Conservation (phyloP, 2,329 filamentous ascomycete genomes). For the Calonectria naviculata region DNA sequence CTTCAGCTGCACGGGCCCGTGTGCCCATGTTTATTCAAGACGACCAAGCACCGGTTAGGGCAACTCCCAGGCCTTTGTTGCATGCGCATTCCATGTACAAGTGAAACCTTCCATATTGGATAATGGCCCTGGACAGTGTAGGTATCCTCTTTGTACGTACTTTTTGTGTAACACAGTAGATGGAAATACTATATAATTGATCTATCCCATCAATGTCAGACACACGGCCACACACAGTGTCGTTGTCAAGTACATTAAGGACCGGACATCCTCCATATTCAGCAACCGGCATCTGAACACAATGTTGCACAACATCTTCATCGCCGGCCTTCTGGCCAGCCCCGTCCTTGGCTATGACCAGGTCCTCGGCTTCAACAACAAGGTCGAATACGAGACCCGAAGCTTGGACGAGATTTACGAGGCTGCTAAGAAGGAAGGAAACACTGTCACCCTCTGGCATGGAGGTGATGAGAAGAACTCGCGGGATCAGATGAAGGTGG, state of each 20-base stretch:
- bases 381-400: conserved; percentile 52
- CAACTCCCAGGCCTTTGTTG: too few species aligned
- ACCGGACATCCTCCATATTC: too few species aligned
- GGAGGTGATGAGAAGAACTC: conserved; percentile 58
- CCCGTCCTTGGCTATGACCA: conserved; percentile 35
- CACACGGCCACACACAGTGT: not conserved
- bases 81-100: too few species aligned
- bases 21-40: not conserved
- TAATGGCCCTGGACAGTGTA: too few species aligned
- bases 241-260: not conserved
- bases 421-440: conserved; percentile 59
- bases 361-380: conserved; percentile 33
- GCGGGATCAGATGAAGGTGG: conserved; percentile 51
- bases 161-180: too few species aligned
- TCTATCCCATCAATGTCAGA: not conserved
- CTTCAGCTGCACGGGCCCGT: not conserved
- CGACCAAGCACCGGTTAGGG: not conserved
- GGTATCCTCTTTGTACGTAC: too few species aligned
- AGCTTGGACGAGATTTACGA: conserved; percentile 61
- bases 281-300: not conserved
- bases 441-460: conserved; percentile 57
- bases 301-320: conserved; percentile 17
- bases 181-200: not conserved
- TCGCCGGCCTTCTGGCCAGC: conserved; percentile 18
- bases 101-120: too few species aligned